Evolutionary conservation across 1,284 basidiomycete species (phyloP).

Genomic region (Ganoderma lingzhi): DNA sequence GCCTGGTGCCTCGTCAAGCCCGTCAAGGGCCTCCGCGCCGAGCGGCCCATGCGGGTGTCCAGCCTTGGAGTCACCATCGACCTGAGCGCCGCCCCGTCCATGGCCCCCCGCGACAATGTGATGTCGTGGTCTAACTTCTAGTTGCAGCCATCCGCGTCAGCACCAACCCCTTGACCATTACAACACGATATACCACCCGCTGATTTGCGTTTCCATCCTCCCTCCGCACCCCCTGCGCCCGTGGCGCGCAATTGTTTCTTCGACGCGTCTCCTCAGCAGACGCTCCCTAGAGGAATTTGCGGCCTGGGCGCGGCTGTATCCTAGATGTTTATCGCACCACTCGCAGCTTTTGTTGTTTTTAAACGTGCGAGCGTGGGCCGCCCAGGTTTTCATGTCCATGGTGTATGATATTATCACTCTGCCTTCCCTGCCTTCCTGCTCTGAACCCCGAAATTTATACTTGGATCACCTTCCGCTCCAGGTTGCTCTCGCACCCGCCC

Average conservation of each 20-base stretch:
- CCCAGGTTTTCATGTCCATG: neutral
- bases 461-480: neutral
- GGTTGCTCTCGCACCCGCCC: neutral
- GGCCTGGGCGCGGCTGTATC: conserved; percentile 9
- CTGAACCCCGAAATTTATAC: neutral
- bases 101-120: conserved; percentile 54
- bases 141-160: conserved; percentile 5
- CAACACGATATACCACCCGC: conserved; percentile 13
- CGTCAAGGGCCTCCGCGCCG: conserved; percentile 61
- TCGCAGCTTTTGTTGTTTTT: neutral
- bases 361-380: neutral
- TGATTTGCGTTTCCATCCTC: conserved; percentile 4
- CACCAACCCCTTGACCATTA: neutral
- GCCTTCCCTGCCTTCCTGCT: neutral
- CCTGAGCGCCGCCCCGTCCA: conserved; percentile 47
- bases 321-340: conserved; percentile 6
- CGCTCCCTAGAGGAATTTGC: conserved; percentile 26
- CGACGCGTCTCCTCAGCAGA: conserved; percentile 24
- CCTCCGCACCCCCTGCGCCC: conserved; percentile 19
- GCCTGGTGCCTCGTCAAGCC: conserved; percentile 77
- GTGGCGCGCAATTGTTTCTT: conserved; percentile 19
- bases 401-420: neutral
- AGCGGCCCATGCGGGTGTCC: conserved; percentile 67
- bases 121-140: conserved; percentile 78
- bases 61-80: conserved; percentile 70